A percentile compares a stretch with the other conserved stretches of the same genome.
These are phyloP conservation scores for Ceratobasidium sp. DNA, from an alignment of 1,284 basidiomycete species.

Conservation along the genomic window DNA sequence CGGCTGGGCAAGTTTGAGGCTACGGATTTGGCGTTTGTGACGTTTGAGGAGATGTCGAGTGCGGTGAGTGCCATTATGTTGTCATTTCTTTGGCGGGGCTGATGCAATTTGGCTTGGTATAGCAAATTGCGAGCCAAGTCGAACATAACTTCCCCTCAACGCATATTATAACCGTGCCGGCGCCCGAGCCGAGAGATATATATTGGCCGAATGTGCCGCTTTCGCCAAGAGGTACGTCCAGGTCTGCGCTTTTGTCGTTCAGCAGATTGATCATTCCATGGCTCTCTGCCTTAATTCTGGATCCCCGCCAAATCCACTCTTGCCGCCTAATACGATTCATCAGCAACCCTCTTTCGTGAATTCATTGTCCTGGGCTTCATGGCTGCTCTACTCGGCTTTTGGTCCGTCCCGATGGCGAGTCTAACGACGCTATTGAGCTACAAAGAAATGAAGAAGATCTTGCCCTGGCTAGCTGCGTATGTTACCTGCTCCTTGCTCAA, in stretches of 20 bases:
- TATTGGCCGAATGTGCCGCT: conserved; percentile 91
- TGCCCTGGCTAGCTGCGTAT: conserved; percentile 79
- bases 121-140: conserved; percentile 92
- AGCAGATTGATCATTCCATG: too few species aligned
- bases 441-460: conserved; percentile 87
- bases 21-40: conserved; percentile 92
- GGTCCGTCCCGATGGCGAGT: conserved; percentile 87
- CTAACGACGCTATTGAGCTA: conserved; percentile 89
- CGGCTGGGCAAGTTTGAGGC: conserved; percentile 77
- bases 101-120: not conserved
- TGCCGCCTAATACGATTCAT: not conserved
- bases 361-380: conserved; percentile 76
- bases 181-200: conserved; percentile 95
- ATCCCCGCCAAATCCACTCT: not conserved
- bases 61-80: conserved; percentile 67
- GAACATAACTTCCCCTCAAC: conserved; percentile 76
- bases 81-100: not conserved
- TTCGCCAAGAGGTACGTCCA: conserved; percentile 59
- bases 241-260: not conserved
- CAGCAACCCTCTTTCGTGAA: conserved; percentile 65
- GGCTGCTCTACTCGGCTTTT: conserved; percentile 79
- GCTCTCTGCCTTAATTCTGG: not conserved
- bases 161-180: conserved; percentile 74
- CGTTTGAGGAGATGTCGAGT: conserved; percentile 93
- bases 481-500: not conserved